Percentiles rank a stretch among this genome's conserved stretches.
Evolutionary conservation across 2,329 filamentous ascomycete species (phyloP).

Genomic region (Penicillium nordicum): DNA sequence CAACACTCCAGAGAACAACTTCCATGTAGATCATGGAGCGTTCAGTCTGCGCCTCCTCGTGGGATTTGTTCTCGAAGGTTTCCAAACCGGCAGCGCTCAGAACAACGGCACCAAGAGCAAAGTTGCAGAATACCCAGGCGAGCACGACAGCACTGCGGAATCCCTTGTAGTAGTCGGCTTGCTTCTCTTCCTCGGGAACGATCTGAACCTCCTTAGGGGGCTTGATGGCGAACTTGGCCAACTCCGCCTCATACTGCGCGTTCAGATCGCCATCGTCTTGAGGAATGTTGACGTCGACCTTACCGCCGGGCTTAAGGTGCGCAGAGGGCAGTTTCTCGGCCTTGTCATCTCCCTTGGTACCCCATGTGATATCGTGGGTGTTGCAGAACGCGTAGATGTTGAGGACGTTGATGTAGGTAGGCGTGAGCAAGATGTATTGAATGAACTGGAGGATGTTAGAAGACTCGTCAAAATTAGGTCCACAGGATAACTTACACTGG

Average conservation of each 20-base stretch:
- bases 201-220: slow-evolving; percentile 61
- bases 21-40: slow-evolving; percentile 79
- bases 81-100: slow-evolving; percentile 81
- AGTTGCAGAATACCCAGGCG: slow-evolving; percentile 95
- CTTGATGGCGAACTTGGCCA: slow-evolving; percentile 71
- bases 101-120: slow-evolving; percentile 81
- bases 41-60: slow-evolving; percentile 46
- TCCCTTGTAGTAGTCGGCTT: slow-evolving; percentile 98
- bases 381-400: slow-evolving; percentile 99
- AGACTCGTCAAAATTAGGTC: neutral
- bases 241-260: slow-evolving; percentile 85
- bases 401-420: slow-evolving; percentile 96
- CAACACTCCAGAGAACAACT: slow-evolving; percentile 85
- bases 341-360: slow-evolving; percentile 97
- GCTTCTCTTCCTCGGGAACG: slow-evolving; percentile 64
- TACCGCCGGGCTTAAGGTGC: slow-evolving; percentile 87
- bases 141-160: slow-evolving; percentile 90
- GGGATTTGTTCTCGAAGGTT: slow-evolving; percentile 47
- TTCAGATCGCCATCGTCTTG: slow-evolving; percentile 94
- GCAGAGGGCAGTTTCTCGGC: slow-evolving; percentile 84
- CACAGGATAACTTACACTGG: slow-evolving; percentile 49
- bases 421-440: slow-evolving; percentile 92
- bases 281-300: slow-evolving; percentile 81
- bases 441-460: slow-evolving; percentile 55
- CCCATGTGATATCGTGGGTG: slow-evolving; percentile 96